phyloP scores from a whole-genome alignment of 352 stramenopile species.

The Phytopythium litorale region DNA sequence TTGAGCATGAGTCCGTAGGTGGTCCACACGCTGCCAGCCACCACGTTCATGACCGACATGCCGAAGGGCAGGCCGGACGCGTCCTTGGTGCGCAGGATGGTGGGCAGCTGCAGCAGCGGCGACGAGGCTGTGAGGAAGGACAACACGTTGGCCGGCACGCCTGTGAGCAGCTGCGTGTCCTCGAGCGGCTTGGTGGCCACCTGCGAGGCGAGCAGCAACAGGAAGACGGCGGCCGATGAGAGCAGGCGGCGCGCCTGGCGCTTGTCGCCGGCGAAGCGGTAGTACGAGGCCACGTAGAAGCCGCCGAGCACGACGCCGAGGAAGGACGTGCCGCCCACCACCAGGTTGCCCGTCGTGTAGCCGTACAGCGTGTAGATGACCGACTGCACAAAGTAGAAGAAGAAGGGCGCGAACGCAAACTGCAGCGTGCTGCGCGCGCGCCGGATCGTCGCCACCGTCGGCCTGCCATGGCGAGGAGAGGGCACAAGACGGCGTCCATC shows the following conservation, averaged over 20 bases:
- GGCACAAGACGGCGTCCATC: not conserved
- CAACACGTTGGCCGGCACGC: conserved; percentile 68
- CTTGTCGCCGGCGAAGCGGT: conserved; percentile 45
- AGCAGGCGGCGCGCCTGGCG: conserved; percentile 39
- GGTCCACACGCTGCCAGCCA: conserved; percentile 61
- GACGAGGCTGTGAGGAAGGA: conserved; percentile 67
- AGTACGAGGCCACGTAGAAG: conserved; percentile 75
- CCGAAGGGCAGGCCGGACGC: conserved; percentile 66
- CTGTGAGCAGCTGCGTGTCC: conserved; percentile 61
- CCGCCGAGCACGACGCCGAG: conserved; percentile 51
- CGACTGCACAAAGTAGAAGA: conserved; percentile 84
- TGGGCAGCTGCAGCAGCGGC: conserved; percentile 65
- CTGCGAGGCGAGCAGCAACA: conserved; percentile 50
- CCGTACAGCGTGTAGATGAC: conserved; percentile 80
- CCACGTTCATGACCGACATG: conserved; percentile 80
- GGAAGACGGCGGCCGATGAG: conserved; percentile 35
- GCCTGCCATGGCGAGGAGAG: conserved; percentile 19
- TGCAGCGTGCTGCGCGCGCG: conserved; percentile 65
- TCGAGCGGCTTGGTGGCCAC: conserved; percentile 33
- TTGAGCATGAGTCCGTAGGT: conserved; percentile 64
- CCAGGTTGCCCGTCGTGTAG: conserved; percentile 49
- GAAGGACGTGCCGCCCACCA: conserved; percentile 57
- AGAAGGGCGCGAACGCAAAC: conserved; percentile 79
- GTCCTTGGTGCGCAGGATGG: conserved; percentile 56
- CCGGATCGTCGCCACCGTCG: conserved; percentile 59